Base-by-base conservation (phyloP, 208 protist genomes). In the Trypanosoma vivax region DNA sequence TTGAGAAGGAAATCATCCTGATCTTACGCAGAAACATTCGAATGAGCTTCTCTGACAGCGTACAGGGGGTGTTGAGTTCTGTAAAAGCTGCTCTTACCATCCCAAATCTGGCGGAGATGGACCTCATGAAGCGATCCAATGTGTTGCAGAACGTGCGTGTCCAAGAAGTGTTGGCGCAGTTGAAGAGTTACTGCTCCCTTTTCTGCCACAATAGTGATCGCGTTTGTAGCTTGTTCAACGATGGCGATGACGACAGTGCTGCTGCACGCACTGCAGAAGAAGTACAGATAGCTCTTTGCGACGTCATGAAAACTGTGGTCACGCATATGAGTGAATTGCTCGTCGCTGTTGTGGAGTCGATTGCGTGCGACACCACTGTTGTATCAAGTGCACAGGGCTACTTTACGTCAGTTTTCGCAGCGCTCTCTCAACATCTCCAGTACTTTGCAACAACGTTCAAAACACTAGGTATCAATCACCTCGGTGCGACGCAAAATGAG, bases 111-210 rank as follows among this genome's bases (percentile, higher is more conserved):
- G 34, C 33, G 10, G 37, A 39, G 13, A 70, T 74, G 23, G 73
- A 79, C 13, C 50, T 65, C 21, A 42, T 47, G 19, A 42, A 57
- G 41, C 69, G 69, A 21, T 38, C 48, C 31, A 59, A 67, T 16
- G 54, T 67, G 21, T 41, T 89, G 34, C 50, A 60, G 9, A 34
- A 76, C 38, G 53, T 52, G 7, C 68, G 72, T 56, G 47, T 93
- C 29, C 68, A 73, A 1, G 79, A 90, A 70, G 64, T 72, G 14
- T 63, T 90, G 19, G 86, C 77, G 18, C 73, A 87, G 65, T 65
- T 90, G 25, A 93, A 93, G 57, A 85, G 79, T 54, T 57, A 70
- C 14, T 90, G 81, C 35, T 81, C 85, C 16, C 55, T 93, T 49
- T 75, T 93, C 30, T 60, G 71, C 21, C 67, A 78, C 33, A 72